Conservation (phyloP, 345 rosid species). For the Melastoma malabathricum region DNA sequence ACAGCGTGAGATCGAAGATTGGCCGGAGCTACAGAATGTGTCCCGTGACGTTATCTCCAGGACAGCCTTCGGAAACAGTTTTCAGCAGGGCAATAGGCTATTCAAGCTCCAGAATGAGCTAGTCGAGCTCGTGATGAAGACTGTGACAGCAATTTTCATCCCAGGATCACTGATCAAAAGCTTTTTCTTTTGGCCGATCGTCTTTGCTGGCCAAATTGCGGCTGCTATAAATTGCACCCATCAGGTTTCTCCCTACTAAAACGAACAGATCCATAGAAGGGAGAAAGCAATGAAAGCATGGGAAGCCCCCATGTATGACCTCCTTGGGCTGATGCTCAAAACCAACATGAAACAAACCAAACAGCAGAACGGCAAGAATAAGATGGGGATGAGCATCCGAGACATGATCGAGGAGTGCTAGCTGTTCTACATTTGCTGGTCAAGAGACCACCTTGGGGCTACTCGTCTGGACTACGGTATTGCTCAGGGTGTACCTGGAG, state of each 20-base stretch:
- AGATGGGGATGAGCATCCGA: constrained; percentile 6
- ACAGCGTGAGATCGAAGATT: constrained; percentile 14
- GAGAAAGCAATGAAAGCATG: constrained; percentile 9
- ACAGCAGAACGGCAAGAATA: constrained; percentile 4
- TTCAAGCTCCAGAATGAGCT: constrained; percentile 10
- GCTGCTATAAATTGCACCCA: not conserved
- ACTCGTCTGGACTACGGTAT: constrained; percentile 21
- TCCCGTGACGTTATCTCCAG: constrained; percentile 24
- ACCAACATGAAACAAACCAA: constrained; percentile 19
- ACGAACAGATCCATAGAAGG: constrained; percentile 12
- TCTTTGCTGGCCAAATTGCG: not conserved
- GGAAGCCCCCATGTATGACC: constrained; percentile 9
- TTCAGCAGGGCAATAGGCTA: constrained; percentile 11
- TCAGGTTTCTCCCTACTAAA: constrained; percentile 19
- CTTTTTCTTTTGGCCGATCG: not conserved
- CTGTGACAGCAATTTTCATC: not conserved
- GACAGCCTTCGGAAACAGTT: constrained; percentile 19
- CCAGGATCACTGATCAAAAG: constrained; percentile 7
- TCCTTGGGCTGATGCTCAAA: constrained; percentile 18
- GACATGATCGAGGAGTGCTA: constrained; percentile 24
- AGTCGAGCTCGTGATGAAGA: not conserved
- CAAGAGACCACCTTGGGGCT: constrained; percentile 20
- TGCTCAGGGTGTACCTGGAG: constrained; percentile 11
- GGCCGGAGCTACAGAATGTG: constrained; percentile 11
- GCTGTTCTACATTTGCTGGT: constrained; percentile 21